Base-by-base conservation (phyloP, 441 rosid genomes). In the Syzygium malaccense region DNA sequence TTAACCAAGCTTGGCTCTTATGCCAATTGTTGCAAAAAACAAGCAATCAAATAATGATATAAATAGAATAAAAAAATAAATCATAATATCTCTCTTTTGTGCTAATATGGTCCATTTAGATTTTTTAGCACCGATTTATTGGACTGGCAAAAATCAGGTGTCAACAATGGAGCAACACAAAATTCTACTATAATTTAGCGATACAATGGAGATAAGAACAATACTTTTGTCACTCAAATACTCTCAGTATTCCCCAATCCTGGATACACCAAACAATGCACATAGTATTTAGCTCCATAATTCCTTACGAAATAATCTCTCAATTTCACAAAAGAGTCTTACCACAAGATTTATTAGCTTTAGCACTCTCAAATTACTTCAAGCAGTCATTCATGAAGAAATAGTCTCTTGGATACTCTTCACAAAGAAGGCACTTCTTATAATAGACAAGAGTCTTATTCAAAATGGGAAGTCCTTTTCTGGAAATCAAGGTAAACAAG, bases 151-250 rank as follows among this genome's bases (percentile, higher is more conserved):
- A 41, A 4, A 41, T 41, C 45, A 41, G 45, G 45, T 41, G 45
- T 41, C 45, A 41, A 41, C 5, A 41, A 7, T 41, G 7, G 6
- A 9, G 48, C 1, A 0, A 2, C 1, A 37, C 0, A 0, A 18
- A 18, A 19, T 33, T 66, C 19, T 6, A 68, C 4, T 32, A 68
- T 33, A 66, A 8, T 32, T 66, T 10, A 32, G 7, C 8, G 45
- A 66, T 32, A 17, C 5, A 19, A 66, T 0, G 7, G 13, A 32
- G 25, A 32, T 66, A 17, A 18, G 2, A 66, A 18, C 5, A 32
- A 18, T 0, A 66, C 4, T 0, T 10, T 7, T 68, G 11, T 68
- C 26, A 0, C 48, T 37, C 26, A 33, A 18, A 68, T 10, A 9
- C 79, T 68, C 41, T 33, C 4, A 33, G 19, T 33, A 68, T 55